Evolutionary conservation across 352 stramenopile genomes (phyloP).

Genomic region (Phytophthora aleatoria): DNA sequence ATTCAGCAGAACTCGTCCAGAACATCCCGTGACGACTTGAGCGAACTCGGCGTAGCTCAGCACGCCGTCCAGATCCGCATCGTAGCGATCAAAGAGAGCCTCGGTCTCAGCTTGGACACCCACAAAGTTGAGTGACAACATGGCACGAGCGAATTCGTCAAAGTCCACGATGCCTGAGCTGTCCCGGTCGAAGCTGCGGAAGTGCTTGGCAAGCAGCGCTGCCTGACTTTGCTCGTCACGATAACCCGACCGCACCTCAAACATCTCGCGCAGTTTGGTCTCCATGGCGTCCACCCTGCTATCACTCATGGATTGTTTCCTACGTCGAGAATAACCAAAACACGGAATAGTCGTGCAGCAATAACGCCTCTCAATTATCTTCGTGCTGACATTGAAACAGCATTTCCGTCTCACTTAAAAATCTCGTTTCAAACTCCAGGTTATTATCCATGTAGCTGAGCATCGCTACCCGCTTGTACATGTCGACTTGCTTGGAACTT

Average conservation of each 20-base stretch:
- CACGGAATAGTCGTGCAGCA: too few relatives aligned
- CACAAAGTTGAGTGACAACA: slow-evolving; percentile 89
- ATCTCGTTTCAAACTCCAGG: too few relatives aligned
- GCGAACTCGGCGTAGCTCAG: slow-evolving; percentile 84
- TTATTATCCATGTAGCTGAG: too few relatives aligned
- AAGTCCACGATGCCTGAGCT: slow-evolving; percentile 78
- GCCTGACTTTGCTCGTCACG: slow-evolving; percentile 56
- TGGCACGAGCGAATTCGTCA: slow-evolving; percentile 88
- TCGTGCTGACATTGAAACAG: too few relatives aligned
- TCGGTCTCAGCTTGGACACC: slow-evolving; percentile 86
- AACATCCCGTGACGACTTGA: slow-evolving; percentile 46
- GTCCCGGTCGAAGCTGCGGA: slow-evolving; percentile 80
- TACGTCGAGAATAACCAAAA: neutral
- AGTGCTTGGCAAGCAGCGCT: slow-evolving; percentile 67
- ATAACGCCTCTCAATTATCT: too few relatives aligned
- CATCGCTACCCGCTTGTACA: too few relatives aligned
- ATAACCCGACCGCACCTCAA: slow-evolving; percentile 80
- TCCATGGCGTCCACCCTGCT: slow-evolving; percentile 58
- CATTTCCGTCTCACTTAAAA: too few relatives aligned
- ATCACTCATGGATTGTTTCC: slow-evolving; percentile 26
- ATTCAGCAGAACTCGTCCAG: slow-evolving; percentile 10
- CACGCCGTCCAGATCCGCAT: slow-evolving; percentile 79
- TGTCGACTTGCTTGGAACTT: too few relatives aligned
- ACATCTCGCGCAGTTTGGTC: slow-evolving; percentile 57
- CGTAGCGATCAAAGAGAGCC: slow-evolving; percentile 89